Conservation (phyloP, 2,329 filamentous ascomycete genomes). For the Claviceps capensis region DNA sequence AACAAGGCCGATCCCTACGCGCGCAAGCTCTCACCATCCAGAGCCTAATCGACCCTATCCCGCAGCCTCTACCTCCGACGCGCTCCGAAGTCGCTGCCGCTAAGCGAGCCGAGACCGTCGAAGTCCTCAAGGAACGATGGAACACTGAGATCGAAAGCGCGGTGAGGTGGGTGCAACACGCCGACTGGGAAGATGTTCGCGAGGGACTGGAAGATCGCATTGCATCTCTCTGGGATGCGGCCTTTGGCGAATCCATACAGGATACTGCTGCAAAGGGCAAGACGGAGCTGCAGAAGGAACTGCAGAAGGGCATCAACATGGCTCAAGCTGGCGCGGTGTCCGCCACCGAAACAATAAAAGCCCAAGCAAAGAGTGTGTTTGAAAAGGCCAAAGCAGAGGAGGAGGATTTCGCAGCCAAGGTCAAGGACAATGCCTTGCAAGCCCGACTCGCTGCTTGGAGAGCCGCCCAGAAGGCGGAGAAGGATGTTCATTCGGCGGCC, state of each 20-base stretch:
- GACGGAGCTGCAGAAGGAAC: conserved; percentile 17
- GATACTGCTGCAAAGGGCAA: conserved; percentile 13
- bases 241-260: conserved; percentile 20
- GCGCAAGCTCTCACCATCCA: conserved; percentile 42
- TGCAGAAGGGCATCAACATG: conserved; percentile 20
- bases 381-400: conserved; percentile 16
- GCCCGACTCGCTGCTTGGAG: conserved; percentile 13
- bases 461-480: conserved; percentile 11
- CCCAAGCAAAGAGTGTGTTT: conserved; percentile 24
- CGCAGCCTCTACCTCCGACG: conserved; percentile 32
- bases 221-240: conserved; percentile 29
- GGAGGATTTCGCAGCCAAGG: conserved; percentile 14
- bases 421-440: conserved; percentile 15
- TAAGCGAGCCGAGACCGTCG: conserved; percentile 42
- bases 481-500: conserved; percentile 14
- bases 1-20: conserved; percentile 42
- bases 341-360: conserved; percentile 13
- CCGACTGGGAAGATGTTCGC: conserved; percentile 50
- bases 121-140: conserved; percentile 64
- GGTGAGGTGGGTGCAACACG: conserved; percentile 51
- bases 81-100: conserved; percentile 36
- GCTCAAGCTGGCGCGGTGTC: conserved; percentile 14
- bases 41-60: conserved; percentile 34
- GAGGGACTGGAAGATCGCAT: conserved; percentile 40
- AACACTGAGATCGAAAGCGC: conserved; percentile 58